These are phyloP conservation scores for Limnanthes douglasii DNA, from an alignment of 345 rosid species.

Conservation along the genomic window DNA sequence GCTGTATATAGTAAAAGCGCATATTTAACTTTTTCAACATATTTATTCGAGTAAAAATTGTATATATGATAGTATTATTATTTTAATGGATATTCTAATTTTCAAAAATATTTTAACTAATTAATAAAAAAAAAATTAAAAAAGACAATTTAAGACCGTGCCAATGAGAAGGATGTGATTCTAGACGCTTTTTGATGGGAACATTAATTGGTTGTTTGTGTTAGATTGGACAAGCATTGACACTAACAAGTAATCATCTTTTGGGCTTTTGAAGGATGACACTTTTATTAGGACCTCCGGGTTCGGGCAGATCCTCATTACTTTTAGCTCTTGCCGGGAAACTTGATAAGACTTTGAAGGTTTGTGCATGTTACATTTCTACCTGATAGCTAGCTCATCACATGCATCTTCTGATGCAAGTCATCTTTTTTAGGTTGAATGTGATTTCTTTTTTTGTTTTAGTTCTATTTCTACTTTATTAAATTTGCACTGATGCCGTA, in stretches of 20 bases:
- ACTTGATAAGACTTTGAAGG: constrained; percentile 46
- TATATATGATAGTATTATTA: no score
- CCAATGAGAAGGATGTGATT: no score
- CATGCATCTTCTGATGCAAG: constrained; percentile 7
- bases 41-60: no score
- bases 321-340: constrained; percentile 79
- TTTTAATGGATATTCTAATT: no score
- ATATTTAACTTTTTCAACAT: no score
- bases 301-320: constrained; percentile 80
- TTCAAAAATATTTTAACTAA: no score
- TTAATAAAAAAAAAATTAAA: not conserved
- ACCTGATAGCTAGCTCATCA: constrained; percentile 5
- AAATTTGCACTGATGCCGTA: no score
- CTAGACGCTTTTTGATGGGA: not conserved
- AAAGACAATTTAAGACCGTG: no score
- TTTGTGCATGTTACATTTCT: constrained; percentile 18
- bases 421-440: constrained; percentile 1
- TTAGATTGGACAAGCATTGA: constrained; percentile 1
- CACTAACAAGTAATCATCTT: not conserved
- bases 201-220: constrained; percentile 4
- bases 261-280: constrained; percentile 52
- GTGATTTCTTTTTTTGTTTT: not conserved
- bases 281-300: constrained; percentile 85
- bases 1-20: no score
- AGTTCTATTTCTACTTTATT: no score